phyloP scores from a whole-genome alignment of 2,329 filamentous ascomycete species.

The Colletotrichum melonis region DNA sequence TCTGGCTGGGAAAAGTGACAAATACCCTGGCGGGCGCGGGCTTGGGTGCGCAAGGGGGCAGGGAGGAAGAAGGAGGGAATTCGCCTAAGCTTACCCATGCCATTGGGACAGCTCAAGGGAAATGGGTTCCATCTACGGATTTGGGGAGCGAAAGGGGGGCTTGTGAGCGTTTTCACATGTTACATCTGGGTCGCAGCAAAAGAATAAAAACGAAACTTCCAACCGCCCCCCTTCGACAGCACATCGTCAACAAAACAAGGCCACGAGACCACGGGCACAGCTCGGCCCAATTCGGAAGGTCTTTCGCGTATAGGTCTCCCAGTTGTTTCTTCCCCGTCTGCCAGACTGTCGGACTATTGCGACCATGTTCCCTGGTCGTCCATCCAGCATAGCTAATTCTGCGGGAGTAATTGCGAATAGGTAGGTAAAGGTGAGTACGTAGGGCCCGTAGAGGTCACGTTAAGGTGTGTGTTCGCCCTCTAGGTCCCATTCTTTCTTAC shows the following conservation, averaged over 20 bases:
- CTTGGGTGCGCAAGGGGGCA: too few relatives aligned
- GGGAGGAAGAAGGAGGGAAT: neutral
- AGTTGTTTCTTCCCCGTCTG: neutral
- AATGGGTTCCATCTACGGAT: neutral
- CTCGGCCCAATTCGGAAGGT: conserved; percentile 16
- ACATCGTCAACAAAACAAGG: neutral
- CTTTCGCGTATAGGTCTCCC: neutral
- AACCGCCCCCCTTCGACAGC: neutral
- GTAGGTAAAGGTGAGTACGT: too few relatives aligned
- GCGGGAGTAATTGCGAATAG: neutral
- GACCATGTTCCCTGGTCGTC: neutral
- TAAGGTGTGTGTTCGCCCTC: conserved; percentile 14
- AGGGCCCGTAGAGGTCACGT: neutral
- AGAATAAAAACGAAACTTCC: neutral
- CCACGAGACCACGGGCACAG: neutral
- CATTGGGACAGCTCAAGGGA: neutral
- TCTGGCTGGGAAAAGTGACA: neutral
- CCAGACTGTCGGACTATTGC: neutral
- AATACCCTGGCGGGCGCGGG: neutral
- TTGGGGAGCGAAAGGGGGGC: too few relatives aligned
- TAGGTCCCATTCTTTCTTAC: conserved; percentile 1
- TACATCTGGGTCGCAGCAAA: neutral
- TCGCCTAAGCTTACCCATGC: conserved; percentile 15
- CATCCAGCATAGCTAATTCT: neutral
- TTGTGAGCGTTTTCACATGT: neutral